Conservation (phyloP, 2,329 filamentous ascomycete species). For the Clarireedia paspali region DNA sequence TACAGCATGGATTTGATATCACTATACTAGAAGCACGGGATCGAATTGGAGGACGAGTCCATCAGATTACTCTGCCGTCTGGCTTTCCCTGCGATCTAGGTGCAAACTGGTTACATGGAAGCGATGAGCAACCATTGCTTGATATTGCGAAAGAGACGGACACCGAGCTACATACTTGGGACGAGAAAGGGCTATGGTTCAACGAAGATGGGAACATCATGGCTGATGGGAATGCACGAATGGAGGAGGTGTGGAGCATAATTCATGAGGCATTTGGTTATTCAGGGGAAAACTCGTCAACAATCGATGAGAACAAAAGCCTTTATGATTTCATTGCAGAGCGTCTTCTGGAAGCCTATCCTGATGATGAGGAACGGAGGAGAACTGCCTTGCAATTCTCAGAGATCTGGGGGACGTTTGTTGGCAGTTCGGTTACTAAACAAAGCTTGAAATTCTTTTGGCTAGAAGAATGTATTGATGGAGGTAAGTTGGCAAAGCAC, state of each 20-base stretch:
- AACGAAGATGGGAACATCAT: slow-evolving; percentile 36
- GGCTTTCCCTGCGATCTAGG: slow-evolving; percentile 23
- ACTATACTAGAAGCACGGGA: slow-evolving; percentile 50
- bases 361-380: slow-evolving; percentile 29
- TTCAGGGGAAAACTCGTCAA: slow-evolving; percentile 40
- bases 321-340: slow-evolving; percentile 47
- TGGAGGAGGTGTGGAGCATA: slow-evolving; percentile 42
- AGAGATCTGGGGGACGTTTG: slow-evolving; percentile 43
- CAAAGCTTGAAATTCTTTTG: slow-evolving; percentile 51
- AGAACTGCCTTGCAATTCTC: slow-evolving; percentile 33
- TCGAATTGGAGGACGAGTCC: slow-evolving; percentile 41
- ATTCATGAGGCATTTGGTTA: slow-evolving; percentile 45
- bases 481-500: slow-evolving; percentile 26
- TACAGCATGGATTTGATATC: slow-evolving; percentile 44
- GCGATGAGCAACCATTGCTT: slow-evolving; percentile 39
- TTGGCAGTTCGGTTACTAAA: slow-evolving; percentile 39
- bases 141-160: slow-evolving; percentile 43
- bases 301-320: slow-evolving; percentile 40
- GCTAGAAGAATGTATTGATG: slow-evolving; percentile 50
- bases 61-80: slow-evolving; percentile 21
- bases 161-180: slow-evolving; percentile 39
- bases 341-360: slow-evolving; percentile 37
- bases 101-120: slow-evolving; percentile 30
- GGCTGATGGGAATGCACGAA: slow-evolving; percentile 25
- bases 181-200: slow-evolving; percentile 36